These are phyloP conservation scores for Saccharata proteae DNA, from an alignment of 2,329 filamentous ascomycete genomes.

Conservation along the genomic window DNA sequence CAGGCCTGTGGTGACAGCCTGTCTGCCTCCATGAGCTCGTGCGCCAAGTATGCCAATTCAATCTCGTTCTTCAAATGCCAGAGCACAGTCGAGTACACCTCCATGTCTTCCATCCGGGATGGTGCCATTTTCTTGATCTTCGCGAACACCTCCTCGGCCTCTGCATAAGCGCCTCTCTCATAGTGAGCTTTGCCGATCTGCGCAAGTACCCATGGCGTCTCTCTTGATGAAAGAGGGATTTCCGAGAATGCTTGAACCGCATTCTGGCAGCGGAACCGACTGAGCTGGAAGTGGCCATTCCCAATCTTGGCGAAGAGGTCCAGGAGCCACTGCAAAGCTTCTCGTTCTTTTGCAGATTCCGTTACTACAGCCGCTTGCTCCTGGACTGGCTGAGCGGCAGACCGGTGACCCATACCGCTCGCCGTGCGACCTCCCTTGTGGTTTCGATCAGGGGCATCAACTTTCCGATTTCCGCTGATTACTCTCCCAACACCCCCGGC, in stretches of 20 bases:
- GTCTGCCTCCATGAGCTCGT: conserved; percentile 76
- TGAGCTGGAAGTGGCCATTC: conserved; percentile 64
- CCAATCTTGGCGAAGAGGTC: conserved; percentile 75
- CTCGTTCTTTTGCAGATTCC: conserved; percentile 46
- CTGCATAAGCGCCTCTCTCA: conserved; percentile 74
- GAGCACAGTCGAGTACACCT: conserved; percentile 96
- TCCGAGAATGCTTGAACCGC: conserved; percentile 62
- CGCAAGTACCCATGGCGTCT: conserved; percentile 86
- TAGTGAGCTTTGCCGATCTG: conserved; percentile 86
- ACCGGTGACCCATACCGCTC: conserved; percentile 14
- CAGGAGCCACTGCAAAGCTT: conserved; percentile 64
- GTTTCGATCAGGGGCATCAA: conserved; percentile 48
- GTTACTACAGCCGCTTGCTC: conserved; percentile 14
- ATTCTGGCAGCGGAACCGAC: conserved; percentile 66
- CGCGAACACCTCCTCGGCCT: conserved; percentile 78
- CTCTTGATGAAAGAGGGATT: conserved; percentile 62
- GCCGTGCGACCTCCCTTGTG: too few relatives aligned
- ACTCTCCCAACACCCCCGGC: conserved; percentile 68
- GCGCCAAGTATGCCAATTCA: conserved; percentile 81
- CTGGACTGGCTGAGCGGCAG: conserved; percentile 13
- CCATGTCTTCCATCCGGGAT: conserved; percentile 84
- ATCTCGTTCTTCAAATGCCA: conserved; percentile 94
- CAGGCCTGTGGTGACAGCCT: conserved; percentile 89
- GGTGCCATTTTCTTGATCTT: conserved; percentile 69
- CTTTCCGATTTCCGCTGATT: conserved; percentile 81